Evolutionary conservation across 345 rosid species (phyloP).

Genomic region (Arabidopsis arenosa): DNA sequence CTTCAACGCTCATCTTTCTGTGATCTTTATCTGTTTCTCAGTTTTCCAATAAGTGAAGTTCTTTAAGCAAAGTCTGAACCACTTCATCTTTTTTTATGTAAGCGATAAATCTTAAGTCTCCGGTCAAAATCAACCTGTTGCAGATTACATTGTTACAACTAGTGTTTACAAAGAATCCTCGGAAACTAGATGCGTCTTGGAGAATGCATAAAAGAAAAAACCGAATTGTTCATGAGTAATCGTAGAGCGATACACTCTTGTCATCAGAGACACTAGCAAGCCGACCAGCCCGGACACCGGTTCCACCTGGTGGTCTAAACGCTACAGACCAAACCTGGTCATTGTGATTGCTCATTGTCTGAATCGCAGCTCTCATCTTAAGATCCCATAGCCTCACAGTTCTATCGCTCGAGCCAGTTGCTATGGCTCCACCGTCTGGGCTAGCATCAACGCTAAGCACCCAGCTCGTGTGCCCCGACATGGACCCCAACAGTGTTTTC

Average conservation of each 20-base stretch:
- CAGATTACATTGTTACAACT: slow-evolving; percentile 35
- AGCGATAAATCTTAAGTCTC: neutral
- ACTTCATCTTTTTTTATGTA: neutral
- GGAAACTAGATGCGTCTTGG: slow-evolving; percentile 21
- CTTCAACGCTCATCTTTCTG: neutral
- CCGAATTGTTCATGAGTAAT: slow-evolving; percentile 60
- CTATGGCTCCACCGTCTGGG: slow-evolving; percentile 87
- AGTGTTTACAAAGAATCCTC: slow-evolving; percentile 24
- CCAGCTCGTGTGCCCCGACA: slow-evolving; percentile 96
- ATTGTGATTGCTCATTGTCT: slow-evolving; percentile 86
- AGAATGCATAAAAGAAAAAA: neutral
- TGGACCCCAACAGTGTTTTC: slow-evolving; percentile 66
- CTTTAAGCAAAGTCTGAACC: slow-evolving; percentile 21
- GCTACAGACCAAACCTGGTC: slow-evolving; percentile 98
- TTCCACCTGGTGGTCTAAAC: slow-evolving; percentile 66
- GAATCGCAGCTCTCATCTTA: slow-evolving; percentile 85
- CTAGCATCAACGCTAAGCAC: slow-evolving; percentile 92
- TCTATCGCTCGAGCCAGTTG: slow-evolving; percentile 92
- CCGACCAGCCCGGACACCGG: slow-evolving; percentile 58
- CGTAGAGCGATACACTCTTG: slow-evolving; percentile 89
- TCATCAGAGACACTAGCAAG: slow-evolving; percentile 95
- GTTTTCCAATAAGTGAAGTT: slow-evolving; percentile 36
- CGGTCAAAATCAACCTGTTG: slow-evolving; percentile 33
- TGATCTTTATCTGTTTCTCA: slow-evolving; percentile 34
- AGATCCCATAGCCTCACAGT: slow-evolving; percentile 98